Evolutionary conservation across 768 basidiomycete genomes (phyloP), one percentile per base, ranked within the genome.

Genomic region (Pleurotus sapidus): DNA sequence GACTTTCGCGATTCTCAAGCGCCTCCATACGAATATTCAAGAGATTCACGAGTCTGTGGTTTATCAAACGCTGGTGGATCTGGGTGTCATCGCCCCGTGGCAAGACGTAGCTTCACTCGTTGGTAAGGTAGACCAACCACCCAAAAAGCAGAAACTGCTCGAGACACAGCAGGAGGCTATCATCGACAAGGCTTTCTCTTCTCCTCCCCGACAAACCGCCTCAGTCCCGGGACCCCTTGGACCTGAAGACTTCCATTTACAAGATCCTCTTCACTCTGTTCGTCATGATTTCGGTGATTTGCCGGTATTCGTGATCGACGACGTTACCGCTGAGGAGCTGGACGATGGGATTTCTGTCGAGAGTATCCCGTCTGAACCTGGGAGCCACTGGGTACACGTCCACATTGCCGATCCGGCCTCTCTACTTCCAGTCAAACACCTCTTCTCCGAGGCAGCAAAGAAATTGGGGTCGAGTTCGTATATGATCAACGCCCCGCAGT

Each of bases 311-410:
- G 88, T 95, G 17, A 86, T 99, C 55, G 97, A 99, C 65, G 91
- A 93, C 59, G 61, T 76, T 0, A 67, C 64, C 5, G 95, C 97
- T 0, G 72, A 88, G 64, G 97, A 99, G 66, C 79, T 98, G 18
- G 97, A 99, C 67, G 97, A 99, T 67, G 97, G 94, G 2, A 64
- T 99, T 30, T 95, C 95, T 1, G 66, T 98, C 27, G 91, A 96
- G 61, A 66, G 72, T n/a, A 78, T 88, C 30, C 76, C 80, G 4
- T 72, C 72, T 3, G 84, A 89, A 48, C 82, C 84, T 2, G 81
- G 77, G 14, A 77, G 70, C 17, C 67, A 72, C 46, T 98, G 97
- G 96, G 67, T 96, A 9, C 95, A 98, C 64, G 78, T 89, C 23
- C 97, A 98, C 67, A 80, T 99, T 56, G 95, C 97, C 8, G 97